Percentiles rank a stretch among this genome's conserved stretches.
These are phyloP conservation scores for Sclerotinia minor DNA, from an alignment of 2,329 filamentous ascomycete genomes.

Conservation along the genomic window DNA sequence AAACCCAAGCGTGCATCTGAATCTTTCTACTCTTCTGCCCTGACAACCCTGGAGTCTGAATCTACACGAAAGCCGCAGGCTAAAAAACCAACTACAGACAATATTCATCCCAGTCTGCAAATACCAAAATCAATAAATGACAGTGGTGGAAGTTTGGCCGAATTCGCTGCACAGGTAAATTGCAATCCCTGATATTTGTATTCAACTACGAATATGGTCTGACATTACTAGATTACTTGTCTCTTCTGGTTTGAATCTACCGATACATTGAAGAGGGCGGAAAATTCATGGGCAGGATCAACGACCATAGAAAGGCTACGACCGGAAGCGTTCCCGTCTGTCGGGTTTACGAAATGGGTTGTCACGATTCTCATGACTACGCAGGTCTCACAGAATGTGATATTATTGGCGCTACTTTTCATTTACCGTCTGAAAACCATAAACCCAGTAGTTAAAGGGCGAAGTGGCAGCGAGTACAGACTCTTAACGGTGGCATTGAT, in stretches of 20 bases:
- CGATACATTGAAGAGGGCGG: constrained; percentile 73
- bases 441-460: constrained; percentile 86
- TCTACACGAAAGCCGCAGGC: constrained; percentile 25
- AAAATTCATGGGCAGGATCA: constrained; percentile 48
- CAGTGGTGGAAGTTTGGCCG: constrained; percentile 72
- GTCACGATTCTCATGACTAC: constrained; percentile 87
- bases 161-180: constrained; percentile 79
- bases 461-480: constrained; percentile 89
- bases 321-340: constrained; percentile 71
- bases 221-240: constrained; percentile 73
- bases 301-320: constrained; percentile 56
- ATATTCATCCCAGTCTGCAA: constrained; percentile 50
- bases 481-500: constrained; percentile 92
- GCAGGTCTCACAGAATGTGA: constrained; percentile 94
- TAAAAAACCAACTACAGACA: constrained; percentile 34
- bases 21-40: not conserved
- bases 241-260: constrained; percentile 97
- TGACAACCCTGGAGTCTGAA: constrained; percentile 5
- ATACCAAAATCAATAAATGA: constrained; percentile 76
- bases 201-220: constrained; percentile 24
- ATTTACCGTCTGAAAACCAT: constrained; percentile 90
- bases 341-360: constrained; percentile 91
- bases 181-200: not conserved
- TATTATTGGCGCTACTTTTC: constrained; percentile 85
- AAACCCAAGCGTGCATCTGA: not conserved